phyloP scores from a whole-genome alignment of 2,329 filamentous ascomycete genomes.

The Xylaria sp. region DNA sequence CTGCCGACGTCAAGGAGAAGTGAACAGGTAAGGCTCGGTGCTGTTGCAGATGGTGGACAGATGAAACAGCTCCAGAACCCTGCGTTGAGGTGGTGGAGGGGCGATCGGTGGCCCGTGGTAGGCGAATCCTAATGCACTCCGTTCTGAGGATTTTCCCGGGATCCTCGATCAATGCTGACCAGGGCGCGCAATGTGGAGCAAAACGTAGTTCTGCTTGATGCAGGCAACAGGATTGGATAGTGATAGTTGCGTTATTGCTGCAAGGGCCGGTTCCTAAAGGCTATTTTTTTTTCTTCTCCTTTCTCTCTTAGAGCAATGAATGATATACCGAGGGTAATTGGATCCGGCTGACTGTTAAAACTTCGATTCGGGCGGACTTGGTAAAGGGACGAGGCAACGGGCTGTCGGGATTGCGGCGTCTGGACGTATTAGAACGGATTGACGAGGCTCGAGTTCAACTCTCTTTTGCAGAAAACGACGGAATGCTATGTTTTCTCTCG shows the following conservation, averaged over 20 bases:
- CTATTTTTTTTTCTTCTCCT: neutral
- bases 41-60: conserved; percentile 30
- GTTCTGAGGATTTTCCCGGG: conserved; percentile 42
- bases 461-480: conserved; percentile 38
- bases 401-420: conserved; percentile 13
- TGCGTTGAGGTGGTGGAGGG: conserved; percentile 35
- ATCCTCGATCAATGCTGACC: conserved; percentile 33
- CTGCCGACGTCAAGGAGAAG: neutral
- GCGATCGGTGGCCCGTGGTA: conserved; percentile 41
- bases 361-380: conserved; percentile 9
- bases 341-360: conserved; percentile 5
- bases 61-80: conserved; percentile 42
- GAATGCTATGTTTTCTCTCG: conserved; percentile 42
- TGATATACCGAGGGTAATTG: neutral
- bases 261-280: neutral
- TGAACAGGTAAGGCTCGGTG: conserved; percentile 9
- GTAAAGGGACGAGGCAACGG: conserved; percentile 2
- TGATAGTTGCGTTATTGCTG: too few species aligned
- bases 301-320: neutral
- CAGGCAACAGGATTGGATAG: too few species aligned
- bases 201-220: neutral
- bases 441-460: conserved; percentile 29
- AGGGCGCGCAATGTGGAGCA: conserved; percentile 2
- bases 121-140: conserved; percentile 21
- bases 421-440: conserved; percentile 16